These are phyloP conservation scores for Metarhizium brunneum DNA, from an alignment of 2,329 filamentous ascomycete species.

Conservation along the genomic window DNA sequence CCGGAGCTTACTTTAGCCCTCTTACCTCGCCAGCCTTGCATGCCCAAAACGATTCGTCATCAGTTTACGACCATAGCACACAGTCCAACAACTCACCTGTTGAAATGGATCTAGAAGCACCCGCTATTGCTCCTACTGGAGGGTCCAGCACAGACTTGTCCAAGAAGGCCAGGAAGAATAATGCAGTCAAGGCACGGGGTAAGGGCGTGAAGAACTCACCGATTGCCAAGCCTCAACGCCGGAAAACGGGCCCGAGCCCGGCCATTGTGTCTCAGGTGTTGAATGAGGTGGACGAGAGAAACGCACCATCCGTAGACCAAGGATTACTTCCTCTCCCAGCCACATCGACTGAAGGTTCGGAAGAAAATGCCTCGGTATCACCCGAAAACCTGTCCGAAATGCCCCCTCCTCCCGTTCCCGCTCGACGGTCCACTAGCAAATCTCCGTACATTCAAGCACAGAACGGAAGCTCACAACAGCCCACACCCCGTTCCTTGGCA, in stretches of 20 bases:
- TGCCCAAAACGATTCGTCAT: conserved; percentile 51
- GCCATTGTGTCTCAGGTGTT: conserved; percentile 47
- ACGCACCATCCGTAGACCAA: conserved; percentile 21
- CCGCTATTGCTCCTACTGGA: conserved; percentile 22
- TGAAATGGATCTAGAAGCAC: conserved; percentile 46
- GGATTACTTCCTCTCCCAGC: conserved; percentile 29
- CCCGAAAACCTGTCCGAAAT: conserved; percentile 56
- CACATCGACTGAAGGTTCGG: conserved; percentile 43
- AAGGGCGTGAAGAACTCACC: conserved; percentile 60
- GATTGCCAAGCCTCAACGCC: conserved; percentile 57
- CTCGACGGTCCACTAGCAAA: conserved; percentile 52
- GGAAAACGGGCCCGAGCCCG: conserved; percentile 42
- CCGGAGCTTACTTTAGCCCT: conserved; percentile 71
- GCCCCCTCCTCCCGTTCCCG: conserved; percentile 59
- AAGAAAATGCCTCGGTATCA: conserved; percentile 56
- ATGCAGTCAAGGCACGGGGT: conserved; percentile 39
- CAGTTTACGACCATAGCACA: conserved; percentile 35
- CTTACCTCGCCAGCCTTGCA: conserved; percentile 73
- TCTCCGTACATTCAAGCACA: conserved; percentile 60
- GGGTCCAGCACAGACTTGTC: conserved; percentile 35
- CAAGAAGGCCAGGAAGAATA: conserved; percentile 45
- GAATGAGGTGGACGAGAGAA: conserved; percentile 40
- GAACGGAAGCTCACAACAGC: conserved; percentile 21
- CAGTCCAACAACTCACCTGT: conserved; percentile 43
- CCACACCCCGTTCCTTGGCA: conserved; percentile 6